Percentiles rank a stretch among this genome's conserved stretches.
These are phyloP conservation scores for Trapa bicornis DNA, from an alignment of 345 rosid genomes.

Conservation along the genomic window DNA sequence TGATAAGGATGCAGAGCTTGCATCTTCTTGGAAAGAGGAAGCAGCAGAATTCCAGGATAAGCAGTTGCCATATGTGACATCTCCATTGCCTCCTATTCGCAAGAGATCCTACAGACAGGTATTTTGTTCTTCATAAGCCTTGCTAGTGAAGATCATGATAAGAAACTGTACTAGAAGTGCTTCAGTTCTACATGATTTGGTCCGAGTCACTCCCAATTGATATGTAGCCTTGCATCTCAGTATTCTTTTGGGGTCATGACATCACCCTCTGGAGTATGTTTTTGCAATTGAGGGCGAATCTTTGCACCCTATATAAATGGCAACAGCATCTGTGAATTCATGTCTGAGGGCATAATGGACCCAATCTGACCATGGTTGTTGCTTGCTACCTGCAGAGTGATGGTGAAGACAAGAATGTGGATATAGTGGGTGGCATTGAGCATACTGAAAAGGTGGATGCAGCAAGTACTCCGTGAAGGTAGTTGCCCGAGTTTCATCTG, in stretches of 20 bases:
- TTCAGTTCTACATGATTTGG: background rate
- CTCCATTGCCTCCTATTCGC: too few species aligned
- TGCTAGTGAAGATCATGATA: background rate
- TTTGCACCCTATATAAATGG: too few species aligned
- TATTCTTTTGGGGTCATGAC: too few species aligned
- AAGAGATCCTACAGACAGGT: slow-evolving; percentile 32
- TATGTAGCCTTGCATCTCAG: too few species aligned
- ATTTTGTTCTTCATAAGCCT: background rate
- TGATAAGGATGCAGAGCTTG: slow-evolving; percentile 27
- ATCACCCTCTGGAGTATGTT: too few species aligned
- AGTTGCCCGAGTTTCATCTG: background rate
- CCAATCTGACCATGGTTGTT: too few species aligned
- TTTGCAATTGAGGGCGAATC: too few species aligned
- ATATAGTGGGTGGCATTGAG: slow-evolving; percentile 24
- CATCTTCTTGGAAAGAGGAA: slow-evolving; percentile 12
- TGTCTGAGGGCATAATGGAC: too few species aligned
- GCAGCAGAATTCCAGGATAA: slow-evolving; percentile 2
- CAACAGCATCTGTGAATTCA: too few species aligned
- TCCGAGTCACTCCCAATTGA: background rate
- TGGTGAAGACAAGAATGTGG: slow-evolving; percentile 32
- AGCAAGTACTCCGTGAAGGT: background rate
- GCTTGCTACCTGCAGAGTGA: slow-evolving; percentile 22
- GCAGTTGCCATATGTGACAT: too few species aligned
- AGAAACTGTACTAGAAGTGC: background rate
- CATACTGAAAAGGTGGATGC: slow-evolving; percentile 20